Evolutionary conservation across 306 rosid species (phyloP).

Genomic region (Vigna reflexopilosa): DNA sequence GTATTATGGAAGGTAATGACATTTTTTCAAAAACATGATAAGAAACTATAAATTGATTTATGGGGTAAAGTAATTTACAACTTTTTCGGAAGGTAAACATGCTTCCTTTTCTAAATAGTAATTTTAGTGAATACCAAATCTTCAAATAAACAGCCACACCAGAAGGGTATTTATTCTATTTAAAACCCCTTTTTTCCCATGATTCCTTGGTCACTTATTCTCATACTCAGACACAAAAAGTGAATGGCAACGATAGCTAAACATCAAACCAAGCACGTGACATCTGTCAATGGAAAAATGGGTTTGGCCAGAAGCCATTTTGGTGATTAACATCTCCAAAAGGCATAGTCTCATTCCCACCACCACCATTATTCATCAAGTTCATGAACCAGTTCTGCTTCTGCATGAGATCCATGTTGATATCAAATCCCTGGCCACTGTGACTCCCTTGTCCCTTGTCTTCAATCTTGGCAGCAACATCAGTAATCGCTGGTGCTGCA

Average conservation of each 20-base stretch:
- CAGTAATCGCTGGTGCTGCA: slow-evolving; percentile 31
- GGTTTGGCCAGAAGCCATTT: slow-evolving; percentile 46
- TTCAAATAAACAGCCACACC: neutral
- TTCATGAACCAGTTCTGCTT: slow-evolving; percentile 52
- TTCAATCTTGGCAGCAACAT: slow-evolving; percentile 37
- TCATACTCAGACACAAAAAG: neutral
- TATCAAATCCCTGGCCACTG: slow-evolving; percentile 31
- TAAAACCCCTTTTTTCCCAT: neutral
- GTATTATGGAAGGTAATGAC: neutral
- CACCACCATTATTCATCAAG: slow-evolving; percentile 43
- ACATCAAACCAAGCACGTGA: neutral
- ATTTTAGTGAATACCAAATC: neutral
- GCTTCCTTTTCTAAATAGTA: neutral
- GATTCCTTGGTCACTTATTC: slow-evolving; percentile 39
- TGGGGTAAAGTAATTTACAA: neutral
- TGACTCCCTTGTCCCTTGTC: slow-evolving; percentile 40
- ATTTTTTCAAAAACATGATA: neutral
- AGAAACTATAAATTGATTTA: neutral
- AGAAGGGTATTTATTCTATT: slow-evolving; percentile 18
- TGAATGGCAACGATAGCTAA: neutral
- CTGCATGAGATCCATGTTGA: slow-evolving; percentile 40
- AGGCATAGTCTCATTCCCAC: slow-evolving; percentile 42
- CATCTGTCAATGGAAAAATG: slow-evolving; percentile 46
- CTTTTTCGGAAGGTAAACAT: neutral
- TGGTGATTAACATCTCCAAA: slow-evolving; percentile 42